phyloP scores from a whole-genome alignment of 306 rosid genomes.

The Quercus cerris region DNA sequence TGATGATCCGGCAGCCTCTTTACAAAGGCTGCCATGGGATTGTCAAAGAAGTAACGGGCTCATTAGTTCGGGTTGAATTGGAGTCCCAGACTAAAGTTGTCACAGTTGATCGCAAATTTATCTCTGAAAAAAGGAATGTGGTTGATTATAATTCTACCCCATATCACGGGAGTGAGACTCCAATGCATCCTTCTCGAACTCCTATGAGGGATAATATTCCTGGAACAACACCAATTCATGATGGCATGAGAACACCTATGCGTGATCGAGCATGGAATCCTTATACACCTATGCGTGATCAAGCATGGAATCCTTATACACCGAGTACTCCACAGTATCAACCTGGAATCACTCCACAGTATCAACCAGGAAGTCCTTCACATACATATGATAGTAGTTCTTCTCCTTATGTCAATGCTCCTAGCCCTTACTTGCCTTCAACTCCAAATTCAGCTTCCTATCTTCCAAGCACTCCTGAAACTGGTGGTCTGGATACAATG shows the following conservation, averaged over 20 bases:
- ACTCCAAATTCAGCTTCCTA: constrained; percentile 93
- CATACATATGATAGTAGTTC: constrained; percentile 65
- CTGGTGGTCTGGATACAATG: constrained; percentile 92
- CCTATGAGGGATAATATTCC: constrained; percentile 1
- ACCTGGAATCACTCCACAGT: constrained; percentile 57
- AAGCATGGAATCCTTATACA: constrained; percentile 96
- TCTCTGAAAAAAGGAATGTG: constrained; percentile 66
- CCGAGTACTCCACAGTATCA: constrained; percentile 76
- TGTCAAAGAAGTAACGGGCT: constrained; percentile 76
- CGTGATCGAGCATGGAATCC: constrained; percentile 99
- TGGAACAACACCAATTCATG: constrained; percentile 94
- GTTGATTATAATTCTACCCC: constrained; percentile 78
- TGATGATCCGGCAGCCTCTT: constrained; percentile 82
- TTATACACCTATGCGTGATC: constrained; percentile 90
- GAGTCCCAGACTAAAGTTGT: constrained; percentile 98
- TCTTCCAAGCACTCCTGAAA: constrained; percentile 99
- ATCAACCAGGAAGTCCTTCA: constrained; percentile 91
- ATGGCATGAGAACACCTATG: constrained; percentile 99
- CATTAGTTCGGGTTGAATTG: constrained; percentile 78
- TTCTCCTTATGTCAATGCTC: constrained; percentile 71
- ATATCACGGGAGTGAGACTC: constrained; percentile 98
- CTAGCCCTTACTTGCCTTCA: constrained; percentile 97
- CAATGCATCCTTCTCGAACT: constrained; percentile 98
- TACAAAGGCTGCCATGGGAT: constrained; percentile 96
- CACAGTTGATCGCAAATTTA: constrained; percentile 84